A percentile compares a stretch with the other conserved stretches of the same genome.
phyloP scores from a whole-genome alignment of 1,284 basidiomycete species.

The Microbotryum scabiosae region DNA sequence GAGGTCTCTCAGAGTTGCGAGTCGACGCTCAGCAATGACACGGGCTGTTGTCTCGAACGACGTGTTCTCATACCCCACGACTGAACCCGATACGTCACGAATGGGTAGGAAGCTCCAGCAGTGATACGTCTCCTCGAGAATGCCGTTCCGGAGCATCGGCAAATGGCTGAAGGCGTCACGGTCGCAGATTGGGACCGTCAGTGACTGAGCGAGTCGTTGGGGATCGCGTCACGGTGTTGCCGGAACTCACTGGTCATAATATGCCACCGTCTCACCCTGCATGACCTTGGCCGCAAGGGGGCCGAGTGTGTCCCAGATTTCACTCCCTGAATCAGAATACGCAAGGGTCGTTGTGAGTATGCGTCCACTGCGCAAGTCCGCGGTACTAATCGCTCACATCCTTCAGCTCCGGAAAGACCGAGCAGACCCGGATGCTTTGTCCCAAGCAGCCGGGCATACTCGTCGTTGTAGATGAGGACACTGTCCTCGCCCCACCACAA shows the following conservation, averaged over 20 bases:
- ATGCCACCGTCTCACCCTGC: conserved; percentile 17
- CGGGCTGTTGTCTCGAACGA: conserved; percentile 28
- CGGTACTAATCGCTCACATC: conserved; percentile 1
- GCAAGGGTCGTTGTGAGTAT: too few species aligned
- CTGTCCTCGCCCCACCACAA: conserved; percentile 15
- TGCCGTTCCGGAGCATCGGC: conserved; percentile 6
- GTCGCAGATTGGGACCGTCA: too few species aligned
- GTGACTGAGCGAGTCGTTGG: background rate
- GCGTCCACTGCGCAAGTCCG: too few species aligned
- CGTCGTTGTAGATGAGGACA: conserved; percentile 22
- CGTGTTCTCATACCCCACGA: conserved; percentile 25
- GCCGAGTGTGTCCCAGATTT: conserved; percentile 26
- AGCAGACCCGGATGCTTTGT: conserved; percentile 29
- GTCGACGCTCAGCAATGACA: conserved; percentile 26
- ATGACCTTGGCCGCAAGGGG: conserved; percentile 16
- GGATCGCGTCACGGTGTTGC: too few species aligned
- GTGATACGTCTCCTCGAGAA: conserved; percentile 21
- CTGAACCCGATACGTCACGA: background rate
- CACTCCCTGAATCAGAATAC: conserved; percentile 9
- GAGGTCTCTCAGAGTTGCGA: conserved; percentile 29
- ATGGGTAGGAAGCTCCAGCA: background rate
- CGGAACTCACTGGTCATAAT: conserved; percentile 16
- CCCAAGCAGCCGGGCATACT: conserved; percentile 18
- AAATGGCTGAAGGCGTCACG: too few species aligned
- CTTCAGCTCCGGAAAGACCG: conserved; percentile 19